These are phyloP conservation scores for Chenopodium suecicum DNA, from an alignment of 148 eudicot species.

Conservation along the genomic window DNA sequence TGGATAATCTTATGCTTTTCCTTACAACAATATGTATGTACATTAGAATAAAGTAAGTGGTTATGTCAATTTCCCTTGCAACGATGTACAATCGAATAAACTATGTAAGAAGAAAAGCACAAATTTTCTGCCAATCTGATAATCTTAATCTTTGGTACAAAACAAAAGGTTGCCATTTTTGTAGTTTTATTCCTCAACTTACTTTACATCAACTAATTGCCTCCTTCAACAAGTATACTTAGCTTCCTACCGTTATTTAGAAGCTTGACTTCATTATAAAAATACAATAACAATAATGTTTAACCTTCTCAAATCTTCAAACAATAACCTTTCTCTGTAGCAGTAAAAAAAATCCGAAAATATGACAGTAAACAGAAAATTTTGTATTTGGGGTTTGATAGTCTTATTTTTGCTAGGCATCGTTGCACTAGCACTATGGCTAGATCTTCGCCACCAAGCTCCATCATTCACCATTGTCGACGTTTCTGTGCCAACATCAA, in stretches of 20 bases:
- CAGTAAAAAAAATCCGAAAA: neutral
- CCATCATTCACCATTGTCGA: constrained; percentile 10
- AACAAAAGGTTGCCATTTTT: neutral
- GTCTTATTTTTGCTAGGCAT: neutral
- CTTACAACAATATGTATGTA: neutral
- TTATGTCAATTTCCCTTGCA: too few species aligned
- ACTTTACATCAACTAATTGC: constrained; percentile 7
- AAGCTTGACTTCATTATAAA: constrained; percentile 8
- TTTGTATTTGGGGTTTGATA: neutral
- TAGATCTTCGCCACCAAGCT: constrained; percentile 14
- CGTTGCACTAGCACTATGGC: constrained; percentile 14
- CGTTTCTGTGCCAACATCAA: constrained; percentile 2
- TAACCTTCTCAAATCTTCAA: neutral
- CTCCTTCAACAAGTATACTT: neutral
- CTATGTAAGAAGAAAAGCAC: constrained; percentile 20
- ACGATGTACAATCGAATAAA: neutral
- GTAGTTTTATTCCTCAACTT: constrained; percentile 9
- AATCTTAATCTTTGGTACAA: neutral
- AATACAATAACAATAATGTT: neutral
- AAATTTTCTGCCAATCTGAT: neutral
- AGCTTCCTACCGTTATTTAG: neutral
- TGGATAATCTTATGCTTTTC: too few species aligned
- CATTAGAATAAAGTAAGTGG: too few species aligned
- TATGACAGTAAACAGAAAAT: neutral
- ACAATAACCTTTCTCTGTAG: neutral